Conservation (phyloP, 2,329 filamentous ascomycete genomes). For the Exophiala xenobiotica region DNA sequence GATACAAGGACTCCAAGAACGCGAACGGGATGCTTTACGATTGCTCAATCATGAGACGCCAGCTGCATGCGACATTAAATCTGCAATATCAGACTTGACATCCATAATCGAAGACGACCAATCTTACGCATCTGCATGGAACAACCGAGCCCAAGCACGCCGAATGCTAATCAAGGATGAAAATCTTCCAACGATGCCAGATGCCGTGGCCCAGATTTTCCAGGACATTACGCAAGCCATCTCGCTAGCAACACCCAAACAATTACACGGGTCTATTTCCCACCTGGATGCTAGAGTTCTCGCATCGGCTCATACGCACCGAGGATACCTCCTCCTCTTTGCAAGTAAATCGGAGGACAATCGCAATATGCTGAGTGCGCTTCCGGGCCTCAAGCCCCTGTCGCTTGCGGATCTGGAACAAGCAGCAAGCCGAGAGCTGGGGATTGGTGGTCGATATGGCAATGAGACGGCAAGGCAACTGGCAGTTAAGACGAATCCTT, state of each 20-base stretch:
- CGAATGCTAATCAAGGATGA: conserved; percentile 39
- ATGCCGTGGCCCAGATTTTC: conserved; percentile 31
- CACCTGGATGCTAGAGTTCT: conserved; percentile 50
- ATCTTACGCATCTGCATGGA: conserved; percentile 54
- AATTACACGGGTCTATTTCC: conserved; percentile 44
- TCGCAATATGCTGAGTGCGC: conserved; percentile 28
- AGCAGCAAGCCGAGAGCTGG: conserved; percentile 56
- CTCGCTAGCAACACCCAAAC: conserved; percentile 42
- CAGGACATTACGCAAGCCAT: conserved; percentile 47
- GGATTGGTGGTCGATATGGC: conserved; percentile 54
- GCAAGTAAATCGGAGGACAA: conserved; percentile 34
- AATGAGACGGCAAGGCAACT: conserved; percentile 58
- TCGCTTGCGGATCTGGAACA: conserved; percentile 51
- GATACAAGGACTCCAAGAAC: conserved; percentile 40
- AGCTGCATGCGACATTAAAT: conserved; percentile 32
- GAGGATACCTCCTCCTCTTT: conserved; percentile 47
- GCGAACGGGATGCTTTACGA: conserved; percentile 42
- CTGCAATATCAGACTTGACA: conserved; percentile 42
- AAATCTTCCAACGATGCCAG: conserved; percentile 14
- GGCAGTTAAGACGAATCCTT: conserved; percentile 61
- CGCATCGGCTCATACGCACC: conserved; percentile 56
- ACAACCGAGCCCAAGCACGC: conserved; percentile 55
- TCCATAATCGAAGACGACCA: conserved; percentile 45
- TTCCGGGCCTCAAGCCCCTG: conserved; percentile 26
- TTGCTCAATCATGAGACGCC: conserved; percentile 33